Base-by-base conservation (phyloP, 148 eudicot species). In the Cornus florida region DNA sequence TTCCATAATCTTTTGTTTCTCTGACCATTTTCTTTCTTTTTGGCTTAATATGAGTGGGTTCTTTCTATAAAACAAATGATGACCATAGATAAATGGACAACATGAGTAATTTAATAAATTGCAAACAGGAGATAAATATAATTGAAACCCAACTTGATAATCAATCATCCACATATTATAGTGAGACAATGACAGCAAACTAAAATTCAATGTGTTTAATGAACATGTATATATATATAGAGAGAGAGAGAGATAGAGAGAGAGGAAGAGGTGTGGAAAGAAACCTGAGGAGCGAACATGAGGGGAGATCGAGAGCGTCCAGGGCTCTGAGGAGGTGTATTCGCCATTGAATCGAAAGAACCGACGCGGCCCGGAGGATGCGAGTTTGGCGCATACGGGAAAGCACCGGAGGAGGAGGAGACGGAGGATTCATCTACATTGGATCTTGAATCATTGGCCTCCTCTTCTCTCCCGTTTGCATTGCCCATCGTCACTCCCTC, bases 231-330 rank as follows among this genome's bases (percentile, higher is more conserved):
- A 43, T 35, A 24, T 5, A 32, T 31, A 46, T 59, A 69, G 64
- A 62, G 28, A 28, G 28, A 28, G 28, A 28, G 28, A 28, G 28
- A n/a, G n/a, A 46, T 59, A 69, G 64, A 62, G 28, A 28, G 28
- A 28, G 28, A 28, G 28, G 1, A n/a, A n/a, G n/a, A n/a, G n/a
- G n/a, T n/a, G n/a, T n/a, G n/a, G 28, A 28, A 28, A 28, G 28
- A 28, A 28, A 90, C 93, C 93, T 88, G 93, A 79, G 93, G 91
- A 88, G 85, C 81, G 68, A 88, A 88, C 91, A 88, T 79, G 75
- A 84, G 85, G 12, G 91, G 91, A 4, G 93, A 88, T 66, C 75
- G 81, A 70, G 90, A 82, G 73, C 83, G 86, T 17, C 82, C 74
- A 5, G 91, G 89, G 67, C 86, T 85, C 13, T 73, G 86, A 53